phyloP scores from a whole-genome alignment of 2,329 filamentous ascomycete species.

The Dryadomyces quercus-mongolicae region DNA sequence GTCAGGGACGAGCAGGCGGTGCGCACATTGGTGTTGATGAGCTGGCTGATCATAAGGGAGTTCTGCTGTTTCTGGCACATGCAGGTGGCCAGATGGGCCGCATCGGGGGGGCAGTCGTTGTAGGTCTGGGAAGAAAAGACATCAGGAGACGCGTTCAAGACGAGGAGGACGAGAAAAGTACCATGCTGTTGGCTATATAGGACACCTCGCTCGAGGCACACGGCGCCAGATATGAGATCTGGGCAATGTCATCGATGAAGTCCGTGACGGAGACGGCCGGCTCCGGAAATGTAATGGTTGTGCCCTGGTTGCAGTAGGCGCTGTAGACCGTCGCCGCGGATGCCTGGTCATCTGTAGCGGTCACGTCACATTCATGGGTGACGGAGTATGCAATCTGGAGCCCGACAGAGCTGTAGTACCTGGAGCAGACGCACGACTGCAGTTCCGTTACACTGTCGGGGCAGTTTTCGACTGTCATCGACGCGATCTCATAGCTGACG shows the following conservation, averaged over 20 bases:
- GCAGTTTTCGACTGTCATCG: constrained; percentile 30
- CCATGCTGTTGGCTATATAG: constrained; percentile 25
- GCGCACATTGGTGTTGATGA: constrained; percentile 29
- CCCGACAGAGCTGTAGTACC: constrained; percentile 27
- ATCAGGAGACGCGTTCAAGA: no score
- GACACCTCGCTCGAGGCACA: constrained; percentile 28
- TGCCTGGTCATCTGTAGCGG: constrained; percentile 33
- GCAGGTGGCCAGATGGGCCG: constrained; percentile 30
- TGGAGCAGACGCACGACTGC: constrained; percentile 41
- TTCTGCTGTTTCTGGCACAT: constrained; percentile 39
- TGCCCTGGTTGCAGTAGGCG: constrained; percentile 35
- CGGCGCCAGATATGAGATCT: constrained; percentile 27
- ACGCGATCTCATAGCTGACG: constrained; percentile 29
- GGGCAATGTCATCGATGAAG: constrained; percentile 38
- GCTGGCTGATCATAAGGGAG: constrained; percentile 27
- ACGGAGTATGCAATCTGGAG: constrained; percentile 26
- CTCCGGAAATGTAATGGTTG: constrained; percentile 22
- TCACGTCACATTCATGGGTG: constrained; percentile 29
- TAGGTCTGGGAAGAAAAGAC: constrained; percentile 7
- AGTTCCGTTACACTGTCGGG: constrained; percentile 29
- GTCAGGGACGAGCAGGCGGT: constrained; percentile 32
- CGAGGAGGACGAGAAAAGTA: background rate
- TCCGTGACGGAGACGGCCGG: constrained; percentile 30
- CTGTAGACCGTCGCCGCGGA: constrained; percentile 32
- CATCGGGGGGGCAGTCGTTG: constrained; percentile 16